phyloP scores from a whole-genome alignment of 208 protist species.

The Naegleria gruberi region DNA sequence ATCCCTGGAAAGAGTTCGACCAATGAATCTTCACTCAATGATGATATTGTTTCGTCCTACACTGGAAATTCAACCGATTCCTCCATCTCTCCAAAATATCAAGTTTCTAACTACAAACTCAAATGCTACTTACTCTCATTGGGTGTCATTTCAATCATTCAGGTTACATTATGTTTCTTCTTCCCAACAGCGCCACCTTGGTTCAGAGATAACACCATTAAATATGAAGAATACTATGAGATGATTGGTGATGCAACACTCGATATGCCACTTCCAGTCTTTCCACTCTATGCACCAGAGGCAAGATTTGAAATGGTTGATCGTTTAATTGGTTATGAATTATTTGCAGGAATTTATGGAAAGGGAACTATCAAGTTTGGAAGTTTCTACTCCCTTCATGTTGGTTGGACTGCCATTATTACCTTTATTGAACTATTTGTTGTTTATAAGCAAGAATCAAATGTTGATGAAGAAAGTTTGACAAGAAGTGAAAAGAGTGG shows the following conservation, averaged over 20 bases:
- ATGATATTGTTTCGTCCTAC: too few relatives aligned
- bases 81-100: neutral
- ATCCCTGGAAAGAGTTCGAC: too few relatives aligned
- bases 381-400: neutral
- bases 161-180: neutral
- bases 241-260: neutral
- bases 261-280: neutral
- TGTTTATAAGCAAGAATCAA: neutral
- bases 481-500: neutral
- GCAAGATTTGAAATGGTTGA: neutral
- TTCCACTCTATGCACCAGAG: neutral
- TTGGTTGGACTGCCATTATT: neutral
- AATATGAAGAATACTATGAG: neutral
- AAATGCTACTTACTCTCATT: neutral
- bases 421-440: neutral
- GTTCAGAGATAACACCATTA: neutral
- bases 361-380: neutral
- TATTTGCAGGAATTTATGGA: neutral
- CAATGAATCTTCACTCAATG: too few relatives aligned
- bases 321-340: neutral
- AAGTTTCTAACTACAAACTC: neutral
- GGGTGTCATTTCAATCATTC: neutral
- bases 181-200: neutral
- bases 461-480: neutral
- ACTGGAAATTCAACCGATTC: too few relatives aligned